Evolutionary conservation across 257 asterid species (phyloP).

Genomic region (Solanum tarijense): DNA sequence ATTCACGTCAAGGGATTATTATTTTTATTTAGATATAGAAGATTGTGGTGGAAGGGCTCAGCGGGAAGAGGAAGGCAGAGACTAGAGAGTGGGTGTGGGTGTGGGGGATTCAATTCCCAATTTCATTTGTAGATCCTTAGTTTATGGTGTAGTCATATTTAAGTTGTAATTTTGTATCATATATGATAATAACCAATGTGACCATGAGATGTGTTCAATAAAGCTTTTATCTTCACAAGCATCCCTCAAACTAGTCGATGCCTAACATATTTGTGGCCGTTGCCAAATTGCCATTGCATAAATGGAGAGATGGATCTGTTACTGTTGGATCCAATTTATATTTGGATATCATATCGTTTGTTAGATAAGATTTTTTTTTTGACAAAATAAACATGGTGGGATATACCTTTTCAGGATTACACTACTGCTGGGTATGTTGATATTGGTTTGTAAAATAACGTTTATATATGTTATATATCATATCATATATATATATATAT

Average conservation of each 20-base stretch:
- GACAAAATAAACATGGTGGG: not conserved
- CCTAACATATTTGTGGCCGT: not conserved
- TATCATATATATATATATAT: too few species aligned
- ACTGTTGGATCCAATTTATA: not conserved
- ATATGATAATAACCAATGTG: not conserved
- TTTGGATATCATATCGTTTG: not conserved
- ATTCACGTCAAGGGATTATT: not conserved
- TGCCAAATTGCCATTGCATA: not conserved
- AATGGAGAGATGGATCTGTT: not conserved
- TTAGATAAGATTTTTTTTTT: not conserved
- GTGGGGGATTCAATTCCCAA: not conserved
- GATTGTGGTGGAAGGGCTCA: not conserved
- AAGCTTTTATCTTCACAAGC: not conserved
- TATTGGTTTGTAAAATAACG: not conserved
- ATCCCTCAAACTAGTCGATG: not conserved
- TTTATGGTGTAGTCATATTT: not conserved
- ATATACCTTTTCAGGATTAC: too few species aligned
- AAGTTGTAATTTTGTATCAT: conserved; percentile 8
- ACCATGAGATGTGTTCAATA: not conserved
- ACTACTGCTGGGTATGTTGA: not conserved
- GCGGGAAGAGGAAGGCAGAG: not conserved
- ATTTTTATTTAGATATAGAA: not conserved
- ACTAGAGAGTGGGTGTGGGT: not conserved
- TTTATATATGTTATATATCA: not conserved
- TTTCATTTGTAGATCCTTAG: not conserved